These are phyloP conservation scores for Silene conica DNA, from an alignment of 148 eudicot species.

Conservation along the genomic window DNA sequence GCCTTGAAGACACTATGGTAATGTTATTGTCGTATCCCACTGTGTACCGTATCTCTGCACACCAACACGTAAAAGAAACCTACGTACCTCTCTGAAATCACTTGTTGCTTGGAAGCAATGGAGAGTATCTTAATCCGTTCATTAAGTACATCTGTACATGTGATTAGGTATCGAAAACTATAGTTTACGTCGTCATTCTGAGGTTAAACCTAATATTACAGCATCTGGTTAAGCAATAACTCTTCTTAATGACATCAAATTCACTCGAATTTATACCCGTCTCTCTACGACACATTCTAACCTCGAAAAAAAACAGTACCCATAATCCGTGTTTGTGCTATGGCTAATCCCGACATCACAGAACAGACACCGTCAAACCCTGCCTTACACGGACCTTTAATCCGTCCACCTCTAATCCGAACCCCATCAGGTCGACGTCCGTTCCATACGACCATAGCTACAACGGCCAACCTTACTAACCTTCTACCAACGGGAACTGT, in stretches of 20 bases:
- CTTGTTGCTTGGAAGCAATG: conserved; percentile 10
- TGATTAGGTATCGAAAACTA: conserved; percentile 8
- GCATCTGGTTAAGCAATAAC: conserved; percentile 22
- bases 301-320: background rate
- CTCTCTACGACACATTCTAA: background rate
- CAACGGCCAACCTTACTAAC: conserved; percentile 52
- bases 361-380: background rate
- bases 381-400: conserved; percentile 7
- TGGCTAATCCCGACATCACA: background rate
- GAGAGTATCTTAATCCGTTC: conserved; percentile 6
- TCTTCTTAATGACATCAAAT: conserved; percentile 22
- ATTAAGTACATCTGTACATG: conserved; percentile 22
- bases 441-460: conserved; percentile 33
- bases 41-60: background rate
- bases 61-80: background rate
- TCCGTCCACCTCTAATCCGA: conserved; percentile 1
- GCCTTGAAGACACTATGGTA: background rate
- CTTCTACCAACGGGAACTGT: conserved; percentile 66
- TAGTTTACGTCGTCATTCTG: background rate
- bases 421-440: background rate
- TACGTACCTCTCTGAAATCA: background rate
- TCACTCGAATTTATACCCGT: conserved; percentile 4
- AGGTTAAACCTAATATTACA: conserved; percentile 9
- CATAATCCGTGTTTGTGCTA: background rate
- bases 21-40: no score